These are phyloP conservation scores for Leishmania aethiopica DNA, from an alignment of 208 protist species.

Conservation along the genomic window DNA sequence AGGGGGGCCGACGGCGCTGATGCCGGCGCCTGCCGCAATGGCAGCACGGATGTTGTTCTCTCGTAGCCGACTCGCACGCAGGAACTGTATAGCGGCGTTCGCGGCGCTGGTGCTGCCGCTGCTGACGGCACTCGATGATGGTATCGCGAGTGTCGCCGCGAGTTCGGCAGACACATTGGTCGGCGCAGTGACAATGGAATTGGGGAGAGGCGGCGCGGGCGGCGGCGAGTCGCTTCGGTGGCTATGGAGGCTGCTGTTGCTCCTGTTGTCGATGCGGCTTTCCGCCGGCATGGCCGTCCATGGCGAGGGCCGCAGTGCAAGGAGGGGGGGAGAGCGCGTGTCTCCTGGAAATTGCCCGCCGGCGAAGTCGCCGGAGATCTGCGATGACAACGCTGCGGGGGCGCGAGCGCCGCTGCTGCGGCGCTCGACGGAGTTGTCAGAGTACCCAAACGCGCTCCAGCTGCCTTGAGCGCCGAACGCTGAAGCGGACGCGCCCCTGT, in stretches of 20 bases:
- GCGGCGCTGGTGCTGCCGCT: slow-evolving; percentile 21
- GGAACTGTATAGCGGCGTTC: slow-evolving; percentile 37
- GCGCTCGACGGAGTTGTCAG: neutral
- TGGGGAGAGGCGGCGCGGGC: neutral
- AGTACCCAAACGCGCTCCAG: neutral
- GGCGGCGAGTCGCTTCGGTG: neutral
- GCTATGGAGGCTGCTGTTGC: neutral
- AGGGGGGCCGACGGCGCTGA: neutral
- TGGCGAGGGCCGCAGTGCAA: neutral
- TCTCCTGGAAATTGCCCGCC: neutral
- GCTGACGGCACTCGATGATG: neutral
- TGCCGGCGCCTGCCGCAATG: neutral
- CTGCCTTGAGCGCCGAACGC: neutral
- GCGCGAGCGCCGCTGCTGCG: neutral
- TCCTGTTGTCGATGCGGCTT: neutral
- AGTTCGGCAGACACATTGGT: neutral
- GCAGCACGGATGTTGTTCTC: slow-evolving; percentile 15
- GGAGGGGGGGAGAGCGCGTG: neutral
- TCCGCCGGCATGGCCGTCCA: neutral
- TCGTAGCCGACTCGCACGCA: slow-evolving; percentile 20
- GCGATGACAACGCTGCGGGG: neutral
- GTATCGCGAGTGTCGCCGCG: neutral
- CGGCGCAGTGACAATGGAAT: neutral
- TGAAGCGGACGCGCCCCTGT: neutral
- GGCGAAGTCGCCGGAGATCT: slow-evolving; percentile 1